Conservation (phyloP, 345 rosid species). For the Aquilaria malaccensis region DNA sequence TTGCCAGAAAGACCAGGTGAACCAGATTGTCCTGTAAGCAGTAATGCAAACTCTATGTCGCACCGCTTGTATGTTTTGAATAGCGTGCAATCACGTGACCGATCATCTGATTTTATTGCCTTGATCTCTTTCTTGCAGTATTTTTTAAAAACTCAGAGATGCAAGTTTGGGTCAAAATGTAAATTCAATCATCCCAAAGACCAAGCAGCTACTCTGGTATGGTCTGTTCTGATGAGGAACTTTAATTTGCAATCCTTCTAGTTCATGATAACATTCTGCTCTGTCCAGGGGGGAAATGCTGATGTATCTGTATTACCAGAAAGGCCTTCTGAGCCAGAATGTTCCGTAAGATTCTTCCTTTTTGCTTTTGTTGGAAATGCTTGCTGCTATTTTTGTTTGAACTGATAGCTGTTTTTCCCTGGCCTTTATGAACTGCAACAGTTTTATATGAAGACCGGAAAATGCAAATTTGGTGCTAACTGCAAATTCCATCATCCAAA, state of each 20-base stretch:
- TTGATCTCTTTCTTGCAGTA: conserved; percentile 41
- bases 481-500: conserved; percentile 97
- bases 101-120: conserved; percentile 11
- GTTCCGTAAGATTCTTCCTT: conserved; percentile 57
- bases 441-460: conserved; percentile 90
- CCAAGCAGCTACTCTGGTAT: conserved; percentile 34
- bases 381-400: not conserved
- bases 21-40: conserved; percentile 93
- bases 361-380: not conserved
- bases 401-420: not conserved
- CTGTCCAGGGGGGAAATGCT: conserved; percentile 46
- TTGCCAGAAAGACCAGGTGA: conserved; percentile 85
- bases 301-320: conserved; percentile 53
- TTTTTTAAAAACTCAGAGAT: conserved; percentile 82
- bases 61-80: conserved; percentile 1
- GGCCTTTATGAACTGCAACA: conserved; percentile 28
- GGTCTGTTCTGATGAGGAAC: conserved; percentile 19
- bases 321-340: conserved; percentile 74
- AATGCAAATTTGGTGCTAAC: conserved; percentile 80
- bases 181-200: conserved; percentile 91
- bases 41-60: conserved; percentile 2
- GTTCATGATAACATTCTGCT: conserved; percentile 13
- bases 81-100: conserved; percentile 13
- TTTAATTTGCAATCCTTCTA: conserved; percentile 6
- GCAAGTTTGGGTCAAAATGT: conserved; percentile 89